Conservation (phyloP, 345 rosid species). For the Melastoma malabathricum region DNA sequence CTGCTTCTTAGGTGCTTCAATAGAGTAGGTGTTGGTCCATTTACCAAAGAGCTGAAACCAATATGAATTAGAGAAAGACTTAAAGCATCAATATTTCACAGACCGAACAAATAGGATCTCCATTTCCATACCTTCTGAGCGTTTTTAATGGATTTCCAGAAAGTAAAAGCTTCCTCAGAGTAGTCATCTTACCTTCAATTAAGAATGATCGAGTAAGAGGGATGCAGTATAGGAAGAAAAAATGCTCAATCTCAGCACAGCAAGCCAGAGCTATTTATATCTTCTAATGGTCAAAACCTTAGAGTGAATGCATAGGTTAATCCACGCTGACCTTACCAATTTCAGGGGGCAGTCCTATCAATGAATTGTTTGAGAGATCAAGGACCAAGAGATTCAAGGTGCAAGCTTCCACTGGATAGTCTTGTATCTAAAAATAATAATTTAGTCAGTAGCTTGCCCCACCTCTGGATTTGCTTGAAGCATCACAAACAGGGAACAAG, state of each 20-base stretch:
- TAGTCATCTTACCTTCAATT: slow-evolving; percentile 64
- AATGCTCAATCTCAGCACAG: no score
- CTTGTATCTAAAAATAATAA: slow-evolving; percentile 49
- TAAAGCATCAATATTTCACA: neutral
- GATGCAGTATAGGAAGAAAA: neutral
- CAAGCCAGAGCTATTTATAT: no score
- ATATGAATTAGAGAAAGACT: slow-evolving; percentile 5
- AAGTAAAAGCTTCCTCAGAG: slow-evolving; percentile 63
- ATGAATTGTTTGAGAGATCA: slow-evolving; percentile 89
- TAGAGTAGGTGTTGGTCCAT: slow-evolving; percentile 81
- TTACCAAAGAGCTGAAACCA: slow-evolving; percentile 58
- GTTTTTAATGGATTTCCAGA: slow-evolving; percentile 80
- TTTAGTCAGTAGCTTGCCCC: no score
- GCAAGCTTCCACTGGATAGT: slow-evolving; percentile 74
- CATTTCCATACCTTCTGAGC: slow-evolving; percentile 51
- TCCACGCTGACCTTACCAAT: slow-evolving; percentile 45
- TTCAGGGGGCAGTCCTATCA: slow-evolving; percentile 74
- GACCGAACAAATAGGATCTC: neutral
- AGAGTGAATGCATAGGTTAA: no score
- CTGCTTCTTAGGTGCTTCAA: slow-evolving; percentile 75
- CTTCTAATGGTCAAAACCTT: slow-evolving; percentile 1
- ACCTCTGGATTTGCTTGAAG: no score
- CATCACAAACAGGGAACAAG: neutral
- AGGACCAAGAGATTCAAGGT: slow-evolving; percentile 53
- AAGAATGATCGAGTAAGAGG: neutral